Evolutionary conservation across 1,139 yeast genomes (phyloP).

Genomic region (Yamadazyma sp.): DNA sequence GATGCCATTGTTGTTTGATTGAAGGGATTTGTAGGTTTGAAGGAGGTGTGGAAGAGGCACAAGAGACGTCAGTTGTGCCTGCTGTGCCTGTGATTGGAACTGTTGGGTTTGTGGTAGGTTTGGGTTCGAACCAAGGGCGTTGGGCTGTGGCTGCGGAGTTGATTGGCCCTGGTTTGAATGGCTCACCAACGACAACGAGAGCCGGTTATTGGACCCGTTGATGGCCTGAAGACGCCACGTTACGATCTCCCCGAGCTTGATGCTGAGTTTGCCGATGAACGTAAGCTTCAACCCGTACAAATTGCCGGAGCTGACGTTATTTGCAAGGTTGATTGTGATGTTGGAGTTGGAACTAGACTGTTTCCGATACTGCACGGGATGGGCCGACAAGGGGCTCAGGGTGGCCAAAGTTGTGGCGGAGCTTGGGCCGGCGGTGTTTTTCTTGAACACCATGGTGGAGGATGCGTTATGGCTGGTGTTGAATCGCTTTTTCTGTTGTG

Average conservation of each 20-base stretch:
- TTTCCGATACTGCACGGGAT: slow-evolving; percentile 8
- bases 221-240: slow-evolving; percentile 69
- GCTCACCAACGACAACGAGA: slow-evolving; percentile 37
- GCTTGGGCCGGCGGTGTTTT: slow-evolving; percentile 1
- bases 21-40: slow-evolving; percentile 24
- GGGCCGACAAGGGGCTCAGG: too few species aligned
- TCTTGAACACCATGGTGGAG: slow-evolving; percentile 7
- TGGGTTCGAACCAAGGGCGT: not conserved
- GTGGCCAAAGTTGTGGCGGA: not conserved
- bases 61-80: not conserved
- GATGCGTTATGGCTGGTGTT: not conserved
- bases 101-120: not conserved
- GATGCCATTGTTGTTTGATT: slow-evolving; percentile 47
- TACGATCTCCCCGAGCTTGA: slow-evolving; percentile 59
- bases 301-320: slow-evolving; percentile 28
- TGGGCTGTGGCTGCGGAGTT: not conserved
- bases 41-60: not conserved
- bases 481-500: not conserved
- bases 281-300: slow-evolving; percentile 56
- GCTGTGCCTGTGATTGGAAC: too few species aligned
- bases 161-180: too few species aligned
- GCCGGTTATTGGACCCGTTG: slow-evolving; percentile 50
- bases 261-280: slow-evolving; percentile 62
- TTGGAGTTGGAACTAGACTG: slow-evolving; percentile 35
- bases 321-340: slow-evolving; percentile 43